Base-by-base conservation (phyloP, 1,284 basidiomycete species). In the Tilletia indica region DNA sequence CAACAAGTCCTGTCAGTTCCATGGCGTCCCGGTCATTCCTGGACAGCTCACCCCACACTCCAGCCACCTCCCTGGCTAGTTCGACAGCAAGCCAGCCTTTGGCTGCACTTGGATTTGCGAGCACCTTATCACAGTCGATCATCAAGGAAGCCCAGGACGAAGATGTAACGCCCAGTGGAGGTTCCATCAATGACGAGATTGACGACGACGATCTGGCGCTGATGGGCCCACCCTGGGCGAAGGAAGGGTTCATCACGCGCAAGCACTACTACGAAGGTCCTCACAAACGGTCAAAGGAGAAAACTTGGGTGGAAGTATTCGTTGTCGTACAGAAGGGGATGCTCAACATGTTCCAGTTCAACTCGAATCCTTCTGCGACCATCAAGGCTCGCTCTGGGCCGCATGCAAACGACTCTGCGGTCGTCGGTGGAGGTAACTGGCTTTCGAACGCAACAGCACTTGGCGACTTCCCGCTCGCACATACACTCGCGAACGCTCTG, bases 351-450 rank as follows among this genome's bases (percentile, higher is more conserved):
- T 98, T 98, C 83, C 75, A 77, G 14, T 85, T 85, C 67, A 79
- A 74, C 42, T 54, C 64, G 2, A 45, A 69, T 25, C 66, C 66
- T 2, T 64, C 71, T 4, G 68, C 72, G 2, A 54, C 71, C 16
- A 42, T 51, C 21, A 42, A 58, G 16, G 47, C 67, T 2, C 71
- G 42, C 56, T 68, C 66, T 34, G 73, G 48, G 5, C 5, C 2
- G 71, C 87, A 87, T n/a, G 82, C 80, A 47, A 36, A 19, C 4
- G 47, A 12, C 21, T 21, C n/a, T 34, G 45, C 39, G 21, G 88
- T 89, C 0, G 90, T 96, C 69, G 94, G 96, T 16, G 96, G 96
- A 63, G 95, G 95, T 4, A 98, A 99, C 81, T 99, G 96, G 96
- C 89, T 97, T 76, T 74, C 92, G 77, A 97, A 93, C 80, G 96